Evolutionary conservation across 192 early-diverging fungal genomes (phyloP), one percentile per base, ranked within the genome.

Genomic region (Linnemannia exigua): DNA sequence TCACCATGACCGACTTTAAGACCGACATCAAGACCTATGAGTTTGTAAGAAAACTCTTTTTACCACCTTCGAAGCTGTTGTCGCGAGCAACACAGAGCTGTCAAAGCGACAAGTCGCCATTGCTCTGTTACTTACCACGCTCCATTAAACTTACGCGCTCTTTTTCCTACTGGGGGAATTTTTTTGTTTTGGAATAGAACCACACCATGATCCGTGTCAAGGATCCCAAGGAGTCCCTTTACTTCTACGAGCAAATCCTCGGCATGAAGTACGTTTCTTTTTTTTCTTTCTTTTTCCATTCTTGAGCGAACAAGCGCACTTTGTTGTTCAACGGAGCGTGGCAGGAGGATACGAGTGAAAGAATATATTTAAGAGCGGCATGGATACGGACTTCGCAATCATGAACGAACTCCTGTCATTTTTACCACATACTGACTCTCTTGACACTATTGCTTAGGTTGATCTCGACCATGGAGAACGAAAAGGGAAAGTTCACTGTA

Each of bases 191-290:
- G 8, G 7, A 1, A 38, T 79, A 91, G 90, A 97, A 97, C 90
- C 96, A 97, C 89, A 96, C 95, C 28, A 97, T 96, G 95, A 93
- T 94, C 89, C 91, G 95, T 84, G 91, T 96, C 77, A 96, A 94
- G 91, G 95, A 96, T 88, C 94, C 95, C 63, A 88, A 95, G 80
- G 90, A 87, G 22, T 95, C 96, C 15, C 35, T 95, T 33, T 75
- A 93, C 74, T 97, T 97, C 74, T 97, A 97, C 84, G 80, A 90
- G 66, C 89, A 95, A 35, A 87, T 92, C 47, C 91, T 97, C 58
- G 96, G 96, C 72, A 96, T 97, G 95, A 95, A 91, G 94, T 95
- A 91, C 35, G n/a, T 22, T 14, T 44, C 33, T 7, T 50, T 5
- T 25, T 35, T 20, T 31, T 44, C 14, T 63, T 22, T 36, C 36